Evolutionary conservation across 257 asterid species (phyloP).

Genomic region (Nicotiana paniculata): DNA sequence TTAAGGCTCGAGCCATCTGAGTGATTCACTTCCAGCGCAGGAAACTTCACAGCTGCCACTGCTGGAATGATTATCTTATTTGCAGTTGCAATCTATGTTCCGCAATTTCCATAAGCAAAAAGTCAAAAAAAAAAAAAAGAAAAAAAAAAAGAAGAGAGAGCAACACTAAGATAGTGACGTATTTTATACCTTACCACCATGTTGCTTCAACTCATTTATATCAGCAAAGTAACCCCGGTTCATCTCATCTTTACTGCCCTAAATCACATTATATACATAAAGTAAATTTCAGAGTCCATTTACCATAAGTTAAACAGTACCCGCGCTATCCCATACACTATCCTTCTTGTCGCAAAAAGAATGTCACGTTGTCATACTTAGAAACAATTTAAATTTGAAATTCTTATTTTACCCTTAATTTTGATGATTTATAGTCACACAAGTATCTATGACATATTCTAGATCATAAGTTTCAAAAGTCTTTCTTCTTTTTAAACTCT

Average conservation of each 20-base stretch:
- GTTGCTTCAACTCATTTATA: conserved; percentile 60
- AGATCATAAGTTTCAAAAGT: too few species aligned
- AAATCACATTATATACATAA: conserved; percentile 27
- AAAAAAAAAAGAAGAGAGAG: neutral
- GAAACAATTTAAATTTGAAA: too few species aligned
- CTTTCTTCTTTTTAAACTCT: too few species aligned
- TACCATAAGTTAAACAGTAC: neutral
- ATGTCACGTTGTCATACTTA: too few species aligned
- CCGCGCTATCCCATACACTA: too few species aligned
- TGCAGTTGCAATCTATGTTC: conserved; percentile 57
- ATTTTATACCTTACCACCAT: conserved; percentile 80
- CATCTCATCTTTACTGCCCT: conserved; percentile 96
- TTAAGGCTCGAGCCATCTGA: conserved; percentile 48
- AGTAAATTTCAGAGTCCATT: neutral
- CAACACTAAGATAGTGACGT: neutral
- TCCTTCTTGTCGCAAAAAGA: too few species aligned
- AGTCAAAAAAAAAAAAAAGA: neutral
- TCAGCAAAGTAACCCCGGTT: conserved; percentile 79
- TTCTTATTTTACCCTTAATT: too few species aligned
- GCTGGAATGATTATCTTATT: conserved; percentile 73
- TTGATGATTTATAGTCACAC: too few species aligned
- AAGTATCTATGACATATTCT: too few species aligned
- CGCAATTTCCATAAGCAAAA: conserved; percentile 10
- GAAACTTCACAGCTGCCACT: conserved; percentile 70
- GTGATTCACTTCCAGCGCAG: conserved; percentile 51